Evolutionary conservation across 2,329 filamentous ascomycete genomes (phyloP).

Genomic region (Periconia digitata): DNA sequence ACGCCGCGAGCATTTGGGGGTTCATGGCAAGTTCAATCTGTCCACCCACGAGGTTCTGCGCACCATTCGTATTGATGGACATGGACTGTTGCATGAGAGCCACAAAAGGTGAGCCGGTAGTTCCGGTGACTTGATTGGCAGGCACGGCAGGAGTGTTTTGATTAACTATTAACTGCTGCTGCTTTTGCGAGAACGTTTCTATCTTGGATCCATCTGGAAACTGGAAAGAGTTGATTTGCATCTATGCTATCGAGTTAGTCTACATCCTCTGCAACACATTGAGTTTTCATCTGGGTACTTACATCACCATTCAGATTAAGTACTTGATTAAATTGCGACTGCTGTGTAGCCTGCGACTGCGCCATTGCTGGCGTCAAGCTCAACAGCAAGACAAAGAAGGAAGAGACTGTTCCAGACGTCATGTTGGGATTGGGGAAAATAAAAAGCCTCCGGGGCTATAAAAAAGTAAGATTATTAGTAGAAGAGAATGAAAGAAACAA

Average conservation of each 20-base stretch:
- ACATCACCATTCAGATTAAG: slow-evolving; percentile 44
- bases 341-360: slow-evolving; percentile 20
- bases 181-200: slow-evolving; percentile 42
- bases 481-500: slow-evolving; percentile 20
- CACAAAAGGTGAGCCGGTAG: slow-evolving; percentile 41
- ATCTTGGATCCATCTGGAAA: slow-evolving; percentile 41
- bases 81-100: slow-evolving; percentile 36
- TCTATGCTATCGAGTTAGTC: slow-evolving; percentile 25
- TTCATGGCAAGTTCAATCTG: slow-evolving; percentile 40
- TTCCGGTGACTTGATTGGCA: slow-evolving; percentile 40
- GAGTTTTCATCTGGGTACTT: slow-evolving; percentile 16
- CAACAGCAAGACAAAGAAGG: slow-evolving; percentile 30
- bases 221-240: slow-evolving; percentile 39
- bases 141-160: slow-evolving; percentile 38
- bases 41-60: slow-evolving; percentile 38
- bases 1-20: slow-evolving; percentile 28
- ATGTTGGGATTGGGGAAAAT: slow-evolving; percentile 20
- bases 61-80: slow-evolving; percentile 40
- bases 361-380: slow-evolving; percentile 27
- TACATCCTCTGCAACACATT: accelerated
- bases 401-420: slow-evolving; percentile 42
- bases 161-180: slow-evolving; percentile 45
- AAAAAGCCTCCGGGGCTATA: slow-evolving; percentile 37
- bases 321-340: slow-evolving; percentile 41
- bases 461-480: slow-evolving; percentile 18